Conservation (phyloP, 2,329 filamentous ascomycete genomes). For the Diaporthe australafricana region DNA sequence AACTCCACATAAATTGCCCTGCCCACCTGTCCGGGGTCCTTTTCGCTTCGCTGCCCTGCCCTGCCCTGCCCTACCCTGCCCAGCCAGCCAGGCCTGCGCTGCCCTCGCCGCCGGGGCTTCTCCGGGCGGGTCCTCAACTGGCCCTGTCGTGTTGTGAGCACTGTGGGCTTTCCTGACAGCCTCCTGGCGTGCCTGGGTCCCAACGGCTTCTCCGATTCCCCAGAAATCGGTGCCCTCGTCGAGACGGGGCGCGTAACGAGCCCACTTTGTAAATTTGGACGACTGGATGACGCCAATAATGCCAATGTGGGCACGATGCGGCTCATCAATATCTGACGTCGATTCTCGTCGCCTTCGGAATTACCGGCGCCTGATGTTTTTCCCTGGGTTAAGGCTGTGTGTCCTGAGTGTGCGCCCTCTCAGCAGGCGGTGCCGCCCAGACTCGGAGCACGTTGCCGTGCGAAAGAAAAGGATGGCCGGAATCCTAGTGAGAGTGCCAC, state of each 20-base stretch:
- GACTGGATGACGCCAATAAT: slow-evolving; percentile 11
- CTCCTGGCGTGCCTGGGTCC: slow-evolving; percentile 7
- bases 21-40: slow-evolving; percentile 11
- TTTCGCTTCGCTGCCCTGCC: slow-evolving; percentile 15
- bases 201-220: slow-evolving; percentile 38
- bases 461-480: background rate
- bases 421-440: background rate
- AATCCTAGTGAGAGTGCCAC: background rate
- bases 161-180: slow-evolving; percentile 35
- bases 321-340: slow-evolving; percentile 32
- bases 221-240: slow-evolving; percentile 35
- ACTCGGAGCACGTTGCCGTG: slow-evolving; percentile 5
- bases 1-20: slow-evolving; percentile 17
- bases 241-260: slow-evolving; percentile 28
- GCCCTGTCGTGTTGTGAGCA: slow-evolving; percentile 29
- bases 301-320: slow-evolving; percentile 29
- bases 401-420: background rate
- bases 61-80: slow-evolving; percentile 12
- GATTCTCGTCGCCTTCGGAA: slow-evolving; percentile 5
- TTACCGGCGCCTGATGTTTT: slow-evolving; percentile 8
- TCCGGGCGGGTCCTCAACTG: slow-evolving; percentile 31
- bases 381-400: background rate
- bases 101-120: slow-evolving; percentile 28
- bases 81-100: slow-evolving; percentile 27
- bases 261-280: slow-evolving; percentile 35